Conservation (phyloP, 1,284 basidiomycete species). For the Apiotrichum veenhuisii region DNA sequence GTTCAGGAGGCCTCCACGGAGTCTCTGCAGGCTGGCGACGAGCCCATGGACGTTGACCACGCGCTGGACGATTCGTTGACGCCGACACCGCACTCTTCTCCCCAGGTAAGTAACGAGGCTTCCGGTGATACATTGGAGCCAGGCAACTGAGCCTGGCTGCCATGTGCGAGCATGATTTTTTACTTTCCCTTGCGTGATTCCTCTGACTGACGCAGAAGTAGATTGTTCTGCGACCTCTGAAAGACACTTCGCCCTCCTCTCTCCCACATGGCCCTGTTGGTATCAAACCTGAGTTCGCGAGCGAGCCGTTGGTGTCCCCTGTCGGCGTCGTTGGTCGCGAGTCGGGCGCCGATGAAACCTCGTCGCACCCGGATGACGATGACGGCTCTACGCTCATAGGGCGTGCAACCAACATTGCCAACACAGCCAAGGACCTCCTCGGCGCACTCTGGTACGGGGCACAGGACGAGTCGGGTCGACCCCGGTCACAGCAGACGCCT, state of each 20-base stretch:
- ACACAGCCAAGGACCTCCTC: constrained; percentile 49
- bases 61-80: constrained; percentile 43
- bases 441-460: constrained; percentile 50
- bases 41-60: constrained; percentile 39
- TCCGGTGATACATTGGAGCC: neutral
- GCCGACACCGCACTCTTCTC: constrained; percentile 51
- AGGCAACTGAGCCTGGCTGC: too few species aligned
- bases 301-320: neutral
- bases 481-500: neutral
- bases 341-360: constrained; percentile 3
- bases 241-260: constrained; percentile 46
- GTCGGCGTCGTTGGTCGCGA: neutral
- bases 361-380: constrained; percentile 28
- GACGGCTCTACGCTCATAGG: constrained; percentile 45
- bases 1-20: constrained; percentile 24
- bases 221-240: constrained; percentile 44
- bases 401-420: constrained; percentile 49
- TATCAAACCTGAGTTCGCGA: neutral
- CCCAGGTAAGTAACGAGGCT: constrained; percentile 41
- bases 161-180: neutral
- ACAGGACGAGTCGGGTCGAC: constrained; percentile 9
- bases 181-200: constrained; percentile 6
- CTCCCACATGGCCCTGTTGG: constrained; percentile 36
- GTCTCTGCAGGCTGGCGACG: constrained; percentile 9
- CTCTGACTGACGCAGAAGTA: constrained; percentile 31